Evolutionary conservation across 78 protist genomes (phyloP), one percentile per base, ranked within the genome.

Genomic region (Protostelium mycophagum): DNA sequence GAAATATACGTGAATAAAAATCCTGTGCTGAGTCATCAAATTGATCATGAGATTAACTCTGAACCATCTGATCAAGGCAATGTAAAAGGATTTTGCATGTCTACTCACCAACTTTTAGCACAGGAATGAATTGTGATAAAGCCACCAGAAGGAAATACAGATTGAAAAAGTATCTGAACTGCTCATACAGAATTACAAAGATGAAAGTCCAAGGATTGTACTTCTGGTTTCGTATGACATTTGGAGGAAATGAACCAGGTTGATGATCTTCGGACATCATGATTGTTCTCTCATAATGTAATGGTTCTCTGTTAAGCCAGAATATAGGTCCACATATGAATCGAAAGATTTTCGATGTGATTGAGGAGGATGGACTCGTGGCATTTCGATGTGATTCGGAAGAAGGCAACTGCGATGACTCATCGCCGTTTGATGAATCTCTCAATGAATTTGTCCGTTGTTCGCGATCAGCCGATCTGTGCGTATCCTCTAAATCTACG

Each of bases 1-100:
- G 99, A 95, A 36, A 97, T 84, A 95, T 98, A 98, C 28, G 99
- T 98, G 90, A 97, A 96, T 39, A 97, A 93, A 87, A 95, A 97
- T 0, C 99, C 99, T 31, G 36, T 36, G 10, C 31, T 29, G 1
- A 0, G 35, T 0, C 36, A 36, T 0, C 37, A 83, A 85, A 37
- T 36, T 36, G 5, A 16, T 23, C n/a, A 85, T 5, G 37, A 85
- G 37, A 36, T 5, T 83, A 83, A 29, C 29, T 83, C 29, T 83
- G 29, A 29, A 29, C 29, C 29, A 83, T 83, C 29, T 85, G 88
- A 86, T 35, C 63, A 10, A 1, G 38, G 28, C 28, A 83, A 36
- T 16, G 25, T 28, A 87, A 28, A 28, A 38, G 73, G 39, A 5
- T 87, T 85, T 85, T 85, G 25, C 38, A 25, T 86, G 28, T 86